A percentile compares a stretch with the other conserved stretches of the same genome.
These are phyloP conservation scores for Lentinula sp. DNA, from an alignment of 768 basidiomycete species.

Conservation along the genomic window DNA sequence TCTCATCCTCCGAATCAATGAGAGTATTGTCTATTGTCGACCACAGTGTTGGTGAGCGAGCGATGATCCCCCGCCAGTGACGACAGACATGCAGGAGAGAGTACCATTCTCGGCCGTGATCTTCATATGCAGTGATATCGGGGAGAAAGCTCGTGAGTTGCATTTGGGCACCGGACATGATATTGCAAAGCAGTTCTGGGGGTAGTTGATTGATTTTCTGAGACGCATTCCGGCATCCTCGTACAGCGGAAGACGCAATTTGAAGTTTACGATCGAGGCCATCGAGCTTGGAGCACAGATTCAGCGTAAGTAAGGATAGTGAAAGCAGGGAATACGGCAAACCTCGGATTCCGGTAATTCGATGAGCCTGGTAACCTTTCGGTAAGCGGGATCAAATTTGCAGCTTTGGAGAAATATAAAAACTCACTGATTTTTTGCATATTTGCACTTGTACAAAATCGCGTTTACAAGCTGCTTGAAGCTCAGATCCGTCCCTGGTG, in stretches of 20 bases:
- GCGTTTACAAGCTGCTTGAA: conserved; percentile 6
- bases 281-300: neutral
- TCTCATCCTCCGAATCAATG: neutral
- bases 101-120: neutral
- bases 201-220: conserved; percentile 10
- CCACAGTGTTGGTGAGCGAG: conserved; percentile 5
- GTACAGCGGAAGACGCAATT: conserved; percentile 2
- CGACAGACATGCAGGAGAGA: conserved; percentile 6
- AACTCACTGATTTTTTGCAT: conserved; percentile 3
- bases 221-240: conserved; percentile 8
- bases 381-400: neutral
- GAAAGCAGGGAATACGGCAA: neutral
- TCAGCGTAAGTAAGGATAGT: neutral
- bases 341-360: conserved; percentile 3
- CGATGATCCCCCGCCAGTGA: conserved; percentile 6
- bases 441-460: conserved; percentile 4
- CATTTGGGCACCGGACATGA: conserved; percentile 4
- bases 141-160: conserved; percentile 8
- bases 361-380: neutral
- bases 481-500: neutral
- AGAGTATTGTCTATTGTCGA: conserved; percentile 1
- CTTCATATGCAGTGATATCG: neutral
- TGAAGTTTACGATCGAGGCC: conserved; percentile 1
- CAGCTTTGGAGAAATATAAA: neutral
- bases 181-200: conserved; percentile 8